Base-by-base conservation (phyloP, 441 rosid species). In the Brassica balearica region DNA sequence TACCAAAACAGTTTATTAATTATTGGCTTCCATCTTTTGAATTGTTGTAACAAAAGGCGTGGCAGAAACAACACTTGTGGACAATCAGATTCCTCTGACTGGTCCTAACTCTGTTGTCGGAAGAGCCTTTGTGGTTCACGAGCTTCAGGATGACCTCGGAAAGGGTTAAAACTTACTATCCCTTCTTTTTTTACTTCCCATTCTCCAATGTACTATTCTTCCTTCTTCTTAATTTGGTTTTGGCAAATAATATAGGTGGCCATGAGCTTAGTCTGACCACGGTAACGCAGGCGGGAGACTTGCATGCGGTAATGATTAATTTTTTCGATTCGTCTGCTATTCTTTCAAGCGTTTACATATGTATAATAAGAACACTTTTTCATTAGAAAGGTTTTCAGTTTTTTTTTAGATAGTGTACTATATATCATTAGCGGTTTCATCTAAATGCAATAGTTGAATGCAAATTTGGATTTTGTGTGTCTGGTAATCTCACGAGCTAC, bases 271-370 rank as follows among this genome's bases (percentile, higher is more conserved):
- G 99, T 81, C 87, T 88, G 69, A 82, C 87, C 84, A 95, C 98
- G 99, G 98, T 46, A 95, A 95, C 76, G 99, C 99, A 59, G 97
- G 99, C 1, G 99, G 99, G 67, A 91, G 99, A 88, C 83, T 95
- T 88, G 99, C 99, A 22, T 95, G 99, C 80, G 98, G 99, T 95
- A 25, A 91, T 73, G 87, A 75, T 61, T 72, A 61, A 8, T 0
- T 25, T 8, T 60, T 61, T 12, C 6, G 0, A 12, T 34, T 23
- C 1, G 11, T 59, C 23, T 71, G 48, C 0, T 2, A 51, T 36
- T 55, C 72, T 71, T 77, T 70, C 25, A 15, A 32, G 38, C 38
- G 38, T 12, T 46, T 46, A 11, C 53, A 46, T 46, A 2, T 12
- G 53, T 11, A 46, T n/a, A 3, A 46, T n/a, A 3, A 29, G 67